Evolutionary conservation across 2,329 filamentous ascomycete genomes (phyloP), one percentile per base, ranked within the genome.

Genomic region (Paecilomyces sp.): DNA sequence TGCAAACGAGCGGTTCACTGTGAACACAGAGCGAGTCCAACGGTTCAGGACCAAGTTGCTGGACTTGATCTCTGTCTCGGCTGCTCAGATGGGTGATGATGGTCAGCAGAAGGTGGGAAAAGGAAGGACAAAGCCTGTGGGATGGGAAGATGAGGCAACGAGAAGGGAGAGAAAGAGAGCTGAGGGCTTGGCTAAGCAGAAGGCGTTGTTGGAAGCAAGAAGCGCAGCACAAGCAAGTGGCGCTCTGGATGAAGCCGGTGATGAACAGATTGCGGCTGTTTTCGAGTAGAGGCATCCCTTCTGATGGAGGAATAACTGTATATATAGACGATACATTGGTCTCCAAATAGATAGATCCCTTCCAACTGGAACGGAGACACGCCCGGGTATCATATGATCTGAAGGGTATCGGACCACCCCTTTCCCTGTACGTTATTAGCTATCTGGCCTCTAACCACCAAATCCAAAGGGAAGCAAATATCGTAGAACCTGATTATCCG

Each of bases 1-100:
- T 59, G 86, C 88, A 7, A 92, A 94, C 68, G 85, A 91, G 71
- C 64, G 77, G 22, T 80, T 80, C 60, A 61, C 58, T 18, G 68
- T 70, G 18, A 80, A 80, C 61, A 61, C 63, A 7, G 71, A 76
- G 57, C 70, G 78, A 12, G 76, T 72, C 31, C 69, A 74, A 34
- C 68, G 77, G 56, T 79, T 78, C 57, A 65, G 71, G 34, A 50
- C 60, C 25, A 65, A 61, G 28, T 56, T 77, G 28, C 57, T 75
- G 28, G 60, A 69, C 11, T 41, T 69, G 3, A 71, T 56, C 58
- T 65, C 63, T 5, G 30, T 31, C 24, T 24, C 11, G 22, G 22
- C 22, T 22, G 22, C 22, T 22, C 22, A 22, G 55, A 24, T 12
- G 51, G 15, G 9, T 5, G 50, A 24, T 24, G 8, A 22, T 12